phyloP scores from a whole-genome alignment of 352 stramenopile genomes.

The Thraustotheca clavata region DNA sequence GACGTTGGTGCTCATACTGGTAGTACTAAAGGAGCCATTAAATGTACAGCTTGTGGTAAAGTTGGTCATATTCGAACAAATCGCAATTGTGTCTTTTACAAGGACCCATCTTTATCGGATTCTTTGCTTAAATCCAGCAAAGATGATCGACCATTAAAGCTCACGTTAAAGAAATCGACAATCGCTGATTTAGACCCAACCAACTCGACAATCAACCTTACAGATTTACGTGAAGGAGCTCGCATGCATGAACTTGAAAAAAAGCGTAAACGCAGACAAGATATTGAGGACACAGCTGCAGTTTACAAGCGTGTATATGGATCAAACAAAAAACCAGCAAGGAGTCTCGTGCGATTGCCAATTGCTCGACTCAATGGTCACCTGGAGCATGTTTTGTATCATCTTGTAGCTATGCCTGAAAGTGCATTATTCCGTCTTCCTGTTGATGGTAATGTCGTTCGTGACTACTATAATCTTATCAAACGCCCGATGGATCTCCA shows the following conservation, averaged over 20 bases:
- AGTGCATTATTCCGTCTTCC: slow-evolving; percentile 63
- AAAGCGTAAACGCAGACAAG: slow-evolving; percentile 68
- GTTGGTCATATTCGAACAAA: slow-evolving; percentile 79
- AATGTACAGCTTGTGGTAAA: slow-evolving; percentile 73
- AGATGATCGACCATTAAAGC: slow-evolving; percentile 38
- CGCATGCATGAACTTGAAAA: slow-evolving; percentile 69
- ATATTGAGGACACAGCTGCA: slow-evolving; percentile 63
- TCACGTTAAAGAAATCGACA: slow-evolving; percentile 49
- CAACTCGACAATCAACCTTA: slow-evolving; percentile 72
- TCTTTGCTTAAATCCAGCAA: slow-evolving; percentile 15
- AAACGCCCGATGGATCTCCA: slow-evolving; percentile 80
- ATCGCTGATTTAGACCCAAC: slow-evolving; percentile 19
- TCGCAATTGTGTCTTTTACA: slow-evolving; percentile 71
- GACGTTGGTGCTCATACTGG: slow-evolving; percentile 24
- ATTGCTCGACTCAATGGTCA: slow-evolving; percentile 62
- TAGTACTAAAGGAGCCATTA: slow-evolving; percentile 52
- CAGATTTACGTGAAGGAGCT: slow-evolving; percentile 61
- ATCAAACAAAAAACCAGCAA: slow-evolving; percentile 66
- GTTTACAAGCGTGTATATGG: slow-evolving; percentile 77
- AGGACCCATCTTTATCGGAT: slow-evolving; percentile 35
- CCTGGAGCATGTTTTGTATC: slow-evolving; percentile 50
- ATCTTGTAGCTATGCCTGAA: slow-evolving; percentile 65
- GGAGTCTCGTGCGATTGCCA: slow-evolving; percentile 47
- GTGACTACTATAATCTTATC: slow-evolving; percentile 76
- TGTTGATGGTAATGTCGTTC: slow-evolving; percentile 50